Base-by-base conservation (phyloP, 2,329 filamentous ascomycete genomes). In the Mariannaea elegans region DNA sequence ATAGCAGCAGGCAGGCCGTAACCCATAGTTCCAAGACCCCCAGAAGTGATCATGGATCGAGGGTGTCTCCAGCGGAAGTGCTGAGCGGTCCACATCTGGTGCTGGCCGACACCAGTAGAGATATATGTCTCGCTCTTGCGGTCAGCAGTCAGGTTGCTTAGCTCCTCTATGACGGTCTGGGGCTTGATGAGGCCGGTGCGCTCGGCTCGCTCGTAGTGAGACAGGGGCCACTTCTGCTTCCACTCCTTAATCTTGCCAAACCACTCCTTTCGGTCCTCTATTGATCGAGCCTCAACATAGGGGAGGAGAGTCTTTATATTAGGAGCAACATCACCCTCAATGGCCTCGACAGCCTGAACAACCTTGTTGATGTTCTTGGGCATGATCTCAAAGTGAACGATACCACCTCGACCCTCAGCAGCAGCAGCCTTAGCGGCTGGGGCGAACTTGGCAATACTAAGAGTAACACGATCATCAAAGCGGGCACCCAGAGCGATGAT, bases 351-450 rank as follows among this genome's bases (percentile, higher is more conserved):
- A 7, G 94, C 94, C 80, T 98, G 93, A 13, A 99, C 91, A 39
- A 98, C 94, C 86, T 98, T 99, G 88, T 98, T 98, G 81, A 98
- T 98, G 83, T 99, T 98, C 89, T 99, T 99, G 71, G 95, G 94
- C 90, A 98, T 91, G 72, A 99, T 94, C 76, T 98, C 94, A 72
- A 98, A 98, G 78, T 99, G 94, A 13, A 98, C 87, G 71, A 99
- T 98, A 72, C 95, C 95, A 71, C 95, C 95, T 63, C 93, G 91
- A 52, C 89, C 89, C 80, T 97, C 92, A 10, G 86, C 83, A 4
- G 93, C 94, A 0, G 95, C 95, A 13, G 88, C 87, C 79, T 91
- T 95, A 41, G 95, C 95, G 51, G 87, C 87, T 3, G 94, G 95
- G 0, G 94, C 95, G 67, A 98, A 99, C 76, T 94, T 96, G 70